Conservation (phyloP, 2,329 filamentous ascomycete genomes). For the Aspergillus clavatus region DNA sequence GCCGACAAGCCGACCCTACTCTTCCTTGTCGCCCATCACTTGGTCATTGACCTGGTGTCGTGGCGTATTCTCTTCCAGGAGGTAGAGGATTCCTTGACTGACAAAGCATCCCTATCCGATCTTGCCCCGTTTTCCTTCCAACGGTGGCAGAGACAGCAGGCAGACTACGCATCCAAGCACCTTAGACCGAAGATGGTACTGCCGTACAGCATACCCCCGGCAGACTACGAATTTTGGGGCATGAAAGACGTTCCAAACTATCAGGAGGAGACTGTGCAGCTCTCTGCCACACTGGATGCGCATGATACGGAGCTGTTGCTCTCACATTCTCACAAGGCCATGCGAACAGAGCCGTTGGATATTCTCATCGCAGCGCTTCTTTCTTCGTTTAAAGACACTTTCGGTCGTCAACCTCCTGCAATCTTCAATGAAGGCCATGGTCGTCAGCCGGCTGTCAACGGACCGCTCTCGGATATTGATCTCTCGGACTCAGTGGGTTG, state of each 20-base stretch:
- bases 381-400: slow-evolving; percentile 17
- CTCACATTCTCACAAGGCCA: slow-evolving; percentile 1
- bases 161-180: neutral
- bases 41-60: slow-evolving; percentile 13
- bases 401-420: slow-evolving; percentile 11
- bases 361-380: slow-evolving; percentile 16
- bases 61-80: slow-evolving; percentile 13
- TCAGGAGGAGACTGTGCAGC: neutral
- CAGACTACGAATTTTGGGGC: neutral
- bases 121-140: slow-evolving; percentile 17
- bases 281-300: slow-evolving; percentile 4
- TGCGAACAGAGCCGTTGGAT: slow-evolving; percentile 18
- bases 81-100: slow-evolving; percentile 27
- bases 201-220: neutral
- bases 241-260: neutral
- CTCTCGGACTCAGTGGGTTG: slow-evolving; percentile 20
- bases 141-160: neutral
- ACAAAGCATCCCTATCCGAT: slow-evolving; percentile 38
- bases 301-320: slow-evolving; percentile 10
- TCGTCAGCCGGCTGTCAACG: slow-evolving; percentile 12
- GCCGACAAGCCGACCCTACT: slow-evolving; percentile 1
- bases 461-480: slow-evolving; percentile 10
- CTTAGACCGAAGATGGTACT: neutral
- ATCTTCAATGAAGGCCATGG: slow-evolving; percentile 23
- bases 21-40: slow-evolving; percentile 7